Base-by-base conservation (phyloP, 306 rosid genomes). In the Castanopsis chinensis region DNA sequence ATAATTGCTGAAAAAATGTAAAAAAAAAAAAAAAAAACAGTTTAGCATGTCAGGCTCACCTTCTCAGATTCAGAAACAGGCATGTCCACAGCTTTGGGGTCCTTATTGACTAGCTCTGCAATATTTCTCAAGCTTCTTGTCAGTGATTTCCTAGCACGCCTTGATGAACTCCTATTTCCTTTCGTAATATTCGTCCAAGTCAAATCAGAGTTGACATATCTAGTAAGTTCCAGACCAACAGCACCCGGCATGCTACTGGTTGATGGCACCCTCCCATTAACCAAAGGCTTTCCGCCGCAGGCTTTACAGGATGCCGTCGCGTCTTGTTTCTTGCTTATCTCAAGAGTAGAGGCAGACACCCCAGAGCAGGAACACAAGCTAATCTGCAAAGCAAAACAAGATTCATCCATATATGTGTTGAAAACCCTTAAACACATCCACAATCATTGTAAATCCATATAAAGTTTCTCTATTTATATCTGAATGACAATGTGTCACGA, bases 11-110 rank as follows among this genome's bases (percentile, higher is more conserved):
- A 63, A 14, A 27, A 20, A 63, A 27, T 14, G 0, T 3, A 25
- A 25, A 25, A 25, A 25, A 25, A 5, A 61, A 23, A 27, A 13
- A 15, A 8, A 20, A 23, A 20, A 21, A 8, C 1, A 20, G 15
- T 14, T 63, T 28, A 28, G 43, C 37, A 28, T 14, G 12, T 63
- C 15, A 63, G 37, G 37, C 14, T 27, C 69, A 63, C 69, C 69
- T 63, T 63, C 69, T 63, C 69, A 27, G 69, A 63, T 28, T 63
- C 69, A 27, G 69, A 63, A 63, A 63, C 69, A 27, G 69, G 69
- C 69, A 63, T 63, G 19, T 63, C 69, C 37, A 63, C 69, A 28
- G 20, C n/a, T 63, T 63, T 63, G 69, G 37, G 69, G 18, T 63
- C 69, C 41, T 63, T 63, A 63, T 63, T 63, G 41, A 63, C 69